Base-by-base conservation (phyloP, 2,329 filamentous ascomycete genomes). In the Colletotrichum lentis region DNA sequence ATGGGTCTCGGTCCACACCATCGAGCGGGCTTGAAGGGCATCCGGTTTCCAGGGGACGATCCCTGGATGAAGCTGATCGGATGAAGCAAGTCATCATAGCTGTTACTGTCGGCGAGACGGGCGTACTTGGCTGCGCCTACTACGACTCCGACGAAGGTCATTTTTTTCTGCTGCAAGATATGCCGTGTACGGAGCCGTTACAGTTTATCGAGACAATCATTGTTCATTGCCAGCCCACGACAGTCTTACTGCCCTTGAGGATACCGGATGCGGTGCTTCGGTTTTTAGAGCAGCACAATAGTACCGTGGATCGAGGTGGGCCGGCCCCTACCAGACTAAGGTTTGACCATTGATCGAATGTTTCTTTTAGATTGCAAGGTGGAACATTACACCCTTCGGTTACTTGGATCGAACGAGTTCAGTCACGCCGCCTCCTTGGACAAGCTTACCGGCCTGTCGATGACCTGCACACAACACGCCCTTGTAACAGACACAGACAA, bases 81-180 rank as follows among this genome's bases (percentile, higher is more conserved):
- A 63, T 24, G 41, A 55, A 67, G 64, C 92, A 96, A 74, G 80
- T 93, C 31, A 85, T 97, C 66, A 92, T 97, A 88, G 92, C 93
- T 0, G 81, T 97, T 27, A 89, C 96, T 67, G 83, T 95, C 76
- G 88, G 85, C 70, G 85, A 89, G n/a, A 85, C 87, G 37, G 88
- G 86, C 0, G 89, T 85, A 0, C 83, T 97, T 20, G 95, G 95
- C 0, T 97, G 94, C 76, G 90, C 92, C 53, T 97, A 95, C 75
- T 97, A 95, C 75, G 82, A 90, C 54, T 88, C 90, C 6, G 80
- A 84, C 31, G 88, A 93, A 46, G 89, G 92, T 73, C 88, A 84
- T 43, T 78, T 97, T 3, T 90, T 87, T 67, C 83, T 97, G 50
- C 89, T 96, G 75, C 89, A 95, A 75, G 94, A 97, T 72, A 44